Evolutionary conservation across 2,329 filamentous ascomycete genomes (phyloP), one percentile per base, ranked within the genome.

Genomic region (Microcera coccophila): DNA sequence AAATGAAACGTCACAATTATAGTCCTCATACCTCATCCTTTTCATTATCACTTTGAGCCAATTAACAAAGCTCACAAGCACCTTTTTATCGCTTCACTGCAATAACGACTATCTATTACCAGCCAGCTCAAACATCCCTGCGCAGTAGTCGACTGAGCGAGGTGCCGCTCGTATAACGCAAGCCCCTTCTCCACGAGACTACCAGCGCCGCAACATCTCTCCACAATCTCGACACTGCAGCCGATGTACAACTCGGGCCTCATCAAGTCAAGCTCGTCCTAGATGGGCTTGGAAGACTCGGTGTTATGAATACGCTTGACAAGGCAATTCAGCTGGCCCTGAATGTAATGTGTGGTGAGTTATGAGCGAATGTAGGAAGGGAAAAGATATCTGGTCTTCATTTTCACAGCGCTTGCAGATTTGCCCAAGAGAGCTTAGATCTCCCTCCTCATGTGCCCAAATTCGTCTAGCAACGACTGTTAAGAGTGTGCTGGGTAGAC

Each of bases 401-500:
- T 42, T 24, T 55, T 54, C n/a, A 49, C 52, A 4, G 49, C 37
- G 14, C 26, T 31, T 16, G 42, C 38, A 0, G 50, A 51, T 21
- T 55, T 42, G 36, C 50, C 48, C 0, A 52, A 54, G 18, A 55
- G 49, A 4, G 54, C 52, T 1, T 44, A 52, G 17, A 54, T 54
- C 41, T 54, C 35, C 36, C n/a, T n/a, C n/a, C n/a, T 54, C 52
- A 17, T 54, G 52, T 2, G 51, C 48, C 32, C 24, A 9, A 14
- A 28, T 28, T 14, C 9, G 14, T 9, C 14, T 28, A 28, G 24
- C 14, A 28, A 9, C 9, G 24, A 28, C 24, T 14, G 34, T 31
- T 29, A 42, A 42, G 36, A 35, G 41, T 39, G 39, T 35, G 26
- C 37, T 45, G 49, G 52, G 35, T 50, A 54, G 31, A 54, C 42